Conservation (phyloP, 2,329 filamentous ascomycete genomes). For the Annulohypoxylon truncatum region DNA sequence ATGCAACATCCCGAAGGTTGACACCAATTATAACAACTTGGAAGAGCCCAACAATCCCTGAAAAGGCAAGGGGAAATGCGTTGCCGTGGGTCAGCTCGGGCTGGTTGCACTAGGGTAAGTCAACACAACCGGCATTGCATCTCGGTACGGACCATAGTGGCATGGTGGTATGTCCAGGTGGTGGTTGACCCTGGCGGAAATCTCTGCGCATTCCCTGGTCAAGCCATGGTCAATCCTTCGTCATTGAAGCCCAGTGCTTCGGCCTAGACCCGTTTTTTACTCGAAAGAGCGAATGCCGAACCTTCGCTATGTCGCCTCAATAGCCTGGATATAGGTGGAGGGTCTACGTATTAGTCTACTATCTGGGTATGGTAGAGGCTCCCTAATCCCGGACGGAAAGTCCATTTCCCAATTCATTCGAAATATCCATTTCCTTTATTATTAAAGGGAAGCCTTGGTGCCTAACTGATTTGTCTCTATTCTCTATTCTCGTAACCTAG, state of each 20-base stretch:
- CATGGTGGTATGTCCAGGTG: not conserved
- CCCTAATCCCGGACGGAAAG: conserved; percentile 25
- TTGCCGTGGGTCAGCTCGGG: not conserved
- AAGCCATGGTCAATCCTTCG: conserved; percentile 19
- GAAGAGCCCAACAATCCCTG: not conserved
- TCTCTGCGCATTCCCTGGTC: conserved; percentile 18
- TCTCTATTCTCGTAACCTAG: conserved; percentile 9
- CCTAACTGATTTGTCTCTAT: conserved; percentile 4
- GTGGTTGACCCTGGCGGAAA: conserved; percentile 19
- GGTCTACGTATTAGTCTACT: not conserved
- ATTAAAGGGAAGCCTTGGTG: conserved; percentile 27
- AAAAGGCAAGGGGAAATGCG: not conserved
- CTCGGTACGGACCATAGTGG: conserved; percentile 16
- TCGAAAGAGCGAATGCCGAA: conserved; percentile 38
- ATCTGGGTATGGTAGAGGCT: conserved; percentile 14
- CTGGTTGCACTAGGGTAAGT: conserved; percentile 11
- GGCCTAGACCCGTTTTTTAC: conserved; percentile 27
- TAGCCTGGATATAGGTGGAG: not conserved
- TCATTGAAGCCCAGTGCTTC: conserved; percentile 31
- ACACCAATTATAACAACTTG: not conserved
- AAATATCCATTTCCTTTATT: conserved; percentile 25
- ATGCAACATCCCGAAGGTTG: conserved; percentile 27
- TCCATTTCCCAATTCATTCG: not conserved
- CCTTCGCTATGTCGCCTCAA: conserved; percentile 23
- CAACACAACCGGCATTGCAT: conserved; percentile 9